Percentiles rank a stretch among this genome's conserved stretches.
Evolutionary conservation across 179 eudicot species (phyloP).

Genomic region (Silene coronaria): DNA sequence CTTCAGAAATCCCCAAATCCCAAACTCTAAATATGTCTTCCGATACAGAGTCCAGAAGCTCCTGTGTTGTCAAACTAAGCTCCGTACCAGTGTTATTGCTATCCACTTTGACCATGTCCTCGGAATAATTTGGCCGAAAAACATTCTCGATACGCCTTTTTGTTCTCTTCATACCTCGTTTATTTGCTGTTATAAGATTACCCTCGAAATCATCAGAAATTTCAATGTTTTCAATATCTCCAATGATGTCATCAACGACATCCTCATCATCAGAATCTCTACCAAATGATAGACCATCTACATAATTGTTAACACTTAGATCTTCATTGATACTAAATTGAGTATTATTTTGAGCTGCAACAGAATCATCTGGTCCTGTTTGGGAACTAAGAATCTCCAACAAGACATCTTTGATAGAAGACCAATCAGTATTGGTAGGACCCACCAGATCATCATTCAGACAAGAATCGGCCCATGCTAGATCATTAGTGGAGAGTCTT

Average conservation of each 20-base stretch:
- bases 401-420: conserved; percentile 45
- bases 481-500: conserved; percentile 40
- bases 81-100: conserved; percentile 29
- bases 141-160: conserved; percentile 23
- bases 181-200: conserved; percentile 18
- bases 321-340: conserved; percentile 14
- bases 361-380: conserved; percentile 18
- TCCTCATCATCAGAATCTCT: conserved; percentile 21
- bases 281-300: conserved; percentile 7
- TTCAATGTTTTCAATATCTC: conserved; percentile 24
- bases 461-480: conserved; percentile 75
- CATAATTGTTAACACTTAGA: conserved; percentile 8
- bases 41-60: conserved; percentile 26
- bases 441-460: conserved; percentile 37
- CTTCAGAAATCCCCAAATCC: conserved; percentile 51
- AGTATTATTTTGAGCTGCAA: conserved; percentile 16
- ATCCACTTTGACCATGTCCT: conserved; percentile 28
- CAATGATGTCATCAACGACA: conserved; percentile 19
- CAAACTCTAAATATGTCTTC: conserved; percentile 63
- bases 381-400: conserved; percentile 35
- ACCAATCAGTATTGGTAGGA: conserved; percentile 37
- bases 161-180: conserved; percentile 22
- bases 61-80: conserved; percentile 19
- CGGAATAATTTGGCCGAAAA: conserved; percentile 49
- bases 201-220: conserved; percentile 29